phyloP scores from a whole-genome alignment of 148 eudicot species.

The Dysphania ambrosioides region DNA sequence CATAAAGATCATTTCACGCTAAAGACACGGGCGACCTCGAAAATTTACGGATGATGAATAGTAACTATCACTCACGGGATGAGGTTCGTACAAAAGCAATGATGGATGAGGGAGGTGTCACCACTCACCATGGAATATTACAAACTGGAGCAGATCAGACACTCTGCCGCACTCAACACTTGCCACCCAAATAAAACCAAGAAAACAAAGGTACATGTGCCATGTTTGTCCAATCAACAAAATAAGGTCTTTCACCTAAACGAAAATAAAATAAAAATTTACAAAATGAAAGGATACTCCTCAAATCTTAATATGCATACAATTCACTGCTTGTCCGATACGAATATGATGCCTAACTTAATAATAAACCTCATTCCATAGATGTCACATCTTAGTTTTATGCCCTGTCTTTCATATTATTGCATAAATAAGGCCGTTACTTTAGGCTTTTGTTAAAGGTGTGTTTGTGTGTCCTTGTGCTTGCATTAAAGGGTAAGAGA shows the following conservation, averaged over 20 bases:
- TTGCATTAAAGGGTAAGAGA: neutral
- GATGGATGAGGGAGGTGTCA: neutral
- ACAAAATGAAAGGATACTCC: neutral
- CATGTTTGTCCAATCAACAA: neutral
- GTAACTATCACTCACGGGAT: too few species aligned
- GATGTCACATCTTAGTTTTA: slow-evolving; percentile 23
- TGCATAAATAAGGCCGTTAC: slow-evolving; percentile 18
- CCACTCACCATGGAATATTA: slow-evolving; percentile 5
- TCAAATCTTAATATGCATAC: too few species aligned
- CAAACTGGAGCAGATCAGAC: neutral
- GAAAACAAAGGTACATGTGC: neutral
- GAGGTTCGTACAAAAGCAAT: slow-evolving; percentile 18
- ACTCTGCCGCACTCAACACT: neutral
- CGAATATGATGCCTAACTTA: slow-evolving; percentile 19
- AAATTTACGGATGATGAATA: too few species aligned
- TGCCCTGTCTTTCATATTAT: neutral
- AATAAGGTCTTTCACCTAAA: neutral
- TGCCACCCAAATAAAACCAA: neutral
- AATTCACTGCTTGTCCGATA: neutral
- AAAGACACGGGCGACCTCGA: too few species aligned
- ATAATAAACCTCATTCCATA: neutral
- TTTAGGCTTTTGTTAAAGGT: slow-evolving; percentile 21
- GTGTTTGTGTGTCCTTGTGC: neutral
- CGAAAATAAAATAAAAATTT: too few species aligned
- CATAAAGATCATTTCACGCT: too few species aligned